These are phyloP conservation scores for Pseudomicrostroma phylloplanum DNA, from an alignment of 1,284 basidiomycete genomes.

Conservation along the genomic window DNA sequence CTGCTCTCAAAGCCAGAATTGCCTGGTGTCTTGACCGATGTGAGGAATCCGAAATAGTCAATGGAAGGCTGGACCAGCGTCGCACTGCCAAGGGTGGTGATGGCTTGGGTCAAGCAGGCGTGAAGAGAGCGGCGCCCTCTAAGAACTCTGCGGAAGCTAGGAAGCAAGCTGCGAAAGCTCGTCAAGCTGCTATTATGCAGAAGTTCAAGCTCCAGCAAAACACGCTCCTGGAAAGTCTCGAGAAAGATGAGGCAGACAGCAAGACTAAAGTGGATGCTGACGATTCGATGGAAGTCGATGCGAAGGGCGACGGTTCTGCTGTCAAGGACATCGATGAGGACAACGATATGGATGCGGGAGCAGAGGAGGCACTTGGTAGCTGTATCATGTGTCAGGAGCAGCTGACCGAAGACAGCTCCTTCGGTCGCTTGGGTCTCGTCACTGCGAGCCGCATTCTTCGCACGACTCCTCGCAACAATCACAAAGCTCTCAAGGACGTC, in stretches of 20 bases:
- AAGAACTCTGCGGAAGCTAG: slow-evolving; percentile 20
- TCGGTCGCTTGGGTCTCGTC: slow-evolving; percentile 81
- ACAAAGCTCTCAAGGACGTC: slow-evolving; percentile 66
- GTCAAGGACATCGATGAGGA: slow-evolving; percentile 43
- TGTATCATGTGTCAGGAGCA: slow-evolving; percentile 99
- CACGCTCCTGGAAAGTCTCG: slow-evolving; percentile 39
- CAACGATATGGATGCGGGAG: slow-evolving; percentile 60
- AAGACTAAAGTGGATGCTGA: slow-evolving; percentile 28
- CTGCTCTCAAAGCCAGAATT: slow-evolving; percentile 32
- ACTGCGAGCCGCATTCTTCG: slow-evolving; percentile 83
- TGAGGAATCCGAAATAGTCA: slow-evolving; percentile 1
- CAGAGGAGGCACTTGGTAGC: slow-evolving; percentile 64
- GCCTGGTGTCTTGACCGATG: slow-evolving; percentile 34
- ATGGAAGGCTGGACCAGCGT: slow-evolving; percentile 16
- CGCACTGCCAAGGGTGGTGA: slow-evolving; percentile 8
- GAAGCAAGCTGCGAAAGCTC: slow-evolving; percentile 39
- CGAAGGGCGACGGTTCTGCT: background rate
- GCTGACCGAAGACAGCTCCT: slow-evolving; percentile 66
- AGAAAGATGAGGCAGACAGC: slow-evolving; percentile 21
- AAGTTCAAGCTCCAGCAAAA: slow-evolving; percentile 48
- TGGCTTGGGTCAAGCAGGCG: slow-evolving; percentile 4
- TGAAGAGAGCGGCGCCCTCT: too few relatives aligned
- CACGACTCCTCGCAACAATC: slow-evolving; percentile 64
- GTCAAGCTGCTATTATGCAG: slow-evolving; percentile 48
- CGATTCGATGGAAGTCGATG: slow-evolving; percentile 26